Conservation (phyloP, 129 eudicot species). For the Tagetes erecta region DNA sequence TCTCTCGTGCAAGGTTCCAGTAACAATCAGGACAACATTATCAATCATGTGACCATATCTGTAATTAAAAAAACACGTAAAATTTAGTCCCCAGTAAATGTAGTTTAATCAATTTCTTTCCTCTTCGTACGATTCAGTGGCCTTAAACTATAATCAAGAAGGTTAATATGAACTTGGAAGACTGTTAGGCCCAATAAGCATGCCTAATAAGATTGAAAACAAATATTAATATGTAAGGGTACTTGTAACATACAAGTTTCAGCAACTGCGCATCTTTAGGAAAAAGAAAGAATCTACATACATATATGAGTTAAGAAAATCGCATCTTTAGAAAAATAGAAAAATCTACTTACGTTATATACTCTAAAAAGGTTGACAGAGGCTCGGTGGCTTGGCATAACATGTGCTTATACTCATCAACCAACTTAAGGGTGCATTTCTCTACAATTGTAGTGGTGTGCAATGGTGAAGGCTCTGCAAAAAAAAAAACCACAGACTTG, state of each 20-base stretch:
- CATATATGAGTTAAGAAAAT: conserved; percentile 2
- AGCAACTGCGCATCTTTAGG: neutral
- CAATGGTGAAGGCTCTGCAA: conserved; percentile 87
- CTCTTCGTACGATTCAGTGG: neutral
- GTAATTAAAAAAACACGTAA: neutral
- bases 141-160: conserved; percentile 9
- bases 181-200: conserved; percentile 1
- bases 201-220: neutral
- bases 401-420: conserved; percentile 88
- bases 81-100: neutral
- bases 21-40: conserved; percentile 91
- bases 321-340: neutral
- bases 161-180: conserved; percentile 1
- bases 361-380: conserved; percentile 80
- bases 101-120: neutral
- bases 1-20: conserved; percentile 96
- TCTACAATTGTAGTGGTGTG: conserved; percentile 94
- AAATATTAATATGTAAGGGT: neutral
- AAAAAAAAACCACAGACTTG: conserved; percentile 1
- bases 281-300: neutral
- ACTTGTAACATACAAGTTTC: conserved; percentile 2
- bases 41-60: conserved; percentile 99
- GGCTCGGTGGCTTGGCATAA: conserved; percentile 89
- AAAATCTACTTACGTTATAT: conserved; percentile 55
- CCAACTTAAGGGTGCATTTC: conserved; percentile 92